phyloP scores from a whole-genome alignment of 75 land plant species.

The Isoetes taiwanensis region DNA sequence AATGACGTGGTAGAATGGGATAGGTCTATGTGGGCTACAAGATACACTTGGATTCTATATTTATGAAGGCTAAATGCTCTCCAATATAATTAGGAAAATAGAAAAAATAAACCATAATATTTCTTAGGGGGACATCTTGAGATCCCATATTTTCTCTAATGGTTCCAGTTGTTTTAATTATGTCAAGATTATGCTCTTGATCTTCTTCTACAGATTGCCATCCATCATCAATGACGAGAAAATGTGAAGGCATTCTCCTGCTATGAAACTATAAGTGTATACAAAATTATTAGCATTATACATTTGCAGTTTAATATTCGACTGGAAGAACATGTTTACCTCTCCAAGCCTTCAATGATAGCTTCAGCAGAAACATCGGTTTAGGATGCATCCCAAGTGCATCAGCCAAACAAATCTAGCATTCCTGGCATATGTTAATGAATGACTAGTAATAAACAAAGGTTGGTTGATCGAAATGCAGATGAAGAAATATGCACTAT shows the following conservation, averaged over 20 bases:
- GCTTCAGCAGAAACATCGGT: constrained; percentile 82
- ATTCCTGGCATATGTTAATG: constrained; percentile 65
- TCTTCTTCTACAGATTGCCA: constrained; percentile 95
- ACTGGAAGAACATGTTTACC: constrained; percentile 27
- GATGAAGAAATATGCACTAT: neutral
- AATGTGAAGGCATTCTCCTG: constrained; percentile 72
- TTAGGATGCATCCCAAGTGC: constrained; percentile 99
- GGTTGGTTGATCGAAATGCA: neutral
- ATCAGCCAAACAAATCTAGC: constrained; percentile 98
- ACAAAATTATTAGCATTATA: neutral
- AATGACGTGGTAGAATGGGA: no score
- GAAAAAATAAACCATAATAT: no score
- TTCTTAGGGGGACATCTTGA: no score
- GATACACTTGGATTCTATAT: no score
- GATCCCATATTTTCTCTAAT: no score
- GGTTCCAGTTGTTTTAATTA: no score
- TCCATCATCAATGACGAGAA: constrained; percentile 87
- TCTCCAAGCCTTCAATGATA: constrained; percentile 54
- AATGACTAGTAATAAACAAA: neutral
- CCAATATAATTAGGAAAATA: no score
- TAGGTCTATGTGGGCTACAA: no score
- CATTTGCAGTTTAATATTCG: neutral
- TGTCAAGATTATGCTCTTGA: no score
- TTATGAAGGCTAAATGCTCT: no score
- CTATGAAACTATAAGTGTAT: constrained; percentile 38